Evolutionary conservation across 2,329 filamentous ascomycete genomes (phyloP), one percentile per base, ranked within the genome.

Genomic region (Aspergillus viridinutans): DNA sequence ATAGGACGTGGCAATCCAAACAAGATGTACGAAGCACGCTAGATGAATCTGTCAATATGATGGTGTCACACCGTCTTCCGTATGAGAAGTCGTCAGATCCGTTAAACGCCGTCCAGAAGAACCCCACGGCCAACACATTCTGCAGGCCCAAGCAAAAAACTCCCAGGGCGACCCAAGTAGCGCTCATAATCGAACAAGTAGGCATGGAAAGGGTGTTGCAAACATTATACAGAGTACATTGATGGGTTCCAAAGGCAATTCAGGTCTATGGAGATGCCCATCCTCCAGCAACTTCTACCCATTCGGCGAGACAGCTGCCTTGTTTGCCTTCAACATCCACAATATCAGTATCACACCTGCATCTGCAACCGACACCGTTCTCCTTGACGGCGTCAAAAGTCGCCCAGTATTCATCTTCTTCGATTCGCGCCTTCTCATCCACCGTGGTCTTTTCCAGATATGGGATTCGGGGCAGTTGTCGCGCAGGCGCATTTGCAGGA

Each of bases 311-410:
- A 77, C 94, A 99, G 65, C 91, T 96, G 60, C 94, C 94, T 72
- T 96, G 90, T 76, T 97, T 99, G 74, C 92, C 92, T 78, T 99
- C 94, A 26, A 99, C 92, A 71, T 99, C 94, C 53, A 93, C 90
- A 70, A 97, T 95, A 72, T 99, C 94, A 3, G 92, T 97, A 71
- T 99, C 94, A 75, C 94, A 99, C 72, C 89, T 88, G 80, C 94
- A 99, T 68, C 94, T 87, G 78, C 94, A 99, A 40, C 94, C 94
- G 8, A 99, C 92, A 40, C 94, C 94, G 67, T 97, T 97, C 78
- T 97, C 92, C 78, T 94, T 92, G 65, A 89, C 88, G 6, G 87
- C 78, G 71, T 99, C 94, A 76, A 87, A 90, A 43, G 85, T 85
- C 56, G 91, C 92, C 92, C 93, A 99, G 78, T 97, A 99, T 62